Evolutionary conservation across 768 basidiomycete species (phyloP), one percentile per base, ranked within the genome.

Genomic region (Boletus coccyginus): DNA sequence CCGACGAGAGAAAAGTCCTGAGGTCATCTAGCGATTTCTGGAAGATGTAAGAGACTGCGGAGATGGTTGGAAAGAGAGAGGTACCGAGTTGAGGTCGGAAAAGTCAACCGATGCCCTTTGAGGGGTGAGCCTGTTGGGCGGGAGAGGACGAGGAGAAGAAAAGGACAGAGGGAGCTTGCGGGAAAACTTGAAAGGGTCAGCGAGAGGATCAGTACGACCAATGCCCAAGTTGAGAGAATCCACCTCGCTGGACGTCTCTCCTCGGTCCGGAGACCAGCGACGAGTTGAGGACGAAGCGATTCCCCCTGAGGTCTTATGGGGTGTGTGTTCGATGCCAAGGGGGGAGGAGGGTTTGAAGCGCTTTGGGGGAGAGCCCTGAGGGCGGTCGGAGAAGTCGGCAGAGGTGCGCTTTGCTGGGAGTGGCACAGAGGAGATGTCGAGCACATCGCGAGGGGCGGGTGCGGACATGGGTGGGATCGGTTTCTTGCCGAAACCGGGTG

Each of bases 341-440:
- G 61, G 53, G n/a, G 47, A 5, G 7, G 59, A 46, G 14, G 66
- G 58, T 27, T 71, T 70, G 52, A 70, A 66, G 24, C 77, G 74
- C 46, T 78, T 78, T 7, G 70, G 46, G 19, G 52, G 50, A 1
- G 43, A 12, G 31, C 45, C 42, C 1, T 61, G 65, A 0, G 62
- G 13, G 11, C 43, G 47, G 12, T 62, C 61, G 0, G 58, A 46
- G 1, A 27, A 27, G 27, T 27, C 27, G 27, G 27, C 27, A 27
- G 72, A 68, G n/a, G 61, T 29, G 32, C 76, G 75, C 46, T 77
- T 77, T 10, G 51, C 39, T 1, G 69, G 65, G 27, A 68, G 55
- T 7, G 60, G 53, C 1, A 32, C 13, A 12, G 57, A 35, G 8
- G 60, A 53, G 0, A 60, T 45, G 16, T 68, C 66, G 39, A 64